These are phyloP conservation scores for Mucor mucedo DNA, from an alignment of 371 early-diverging fungal species.

Conservation along the genomic window DNA sequence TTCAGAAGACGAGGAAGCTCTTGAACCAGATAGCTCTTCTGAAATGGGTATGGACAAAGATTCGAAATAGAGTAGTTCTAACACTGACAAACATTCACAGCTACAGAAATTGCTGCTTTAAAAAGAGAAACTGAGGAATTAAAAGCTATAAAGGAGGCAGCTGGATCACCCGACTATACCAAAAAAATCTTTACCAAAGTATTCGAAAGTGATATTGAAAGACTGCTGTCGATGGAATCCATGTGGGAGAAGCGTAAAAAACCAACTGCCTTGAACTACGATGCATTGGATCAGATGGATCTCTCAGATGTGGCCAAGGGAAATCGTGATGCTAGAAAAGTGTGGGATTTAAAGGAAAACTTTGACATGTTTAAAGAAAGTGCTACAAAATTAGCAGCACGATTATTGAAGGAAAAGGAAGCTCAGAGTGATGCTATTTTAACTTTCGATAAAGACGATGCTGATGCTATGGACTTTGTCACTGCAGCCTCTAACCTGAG, in stretches of 20 bases:
- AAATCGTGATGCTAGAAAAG: conserved; percentile 65
- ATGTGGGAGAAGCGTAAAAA: conserved; percentile 84
- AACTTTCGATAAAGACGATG: conserved; percentile 94
- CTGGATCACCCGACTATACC: conserved; percentile 69
- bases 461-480: conserved; percentile 88
- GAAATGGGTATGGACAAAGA: conserved; percentile 62
- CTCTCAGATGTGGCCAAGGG: conserved; percentile 9
- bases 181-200: conserved; percentile 85
- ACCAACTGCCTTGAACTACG: conserved; percentile 74
- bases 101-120: conserved; percentile 75
- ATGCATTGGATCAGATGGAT: conserved; percentile 33
- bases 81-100: conserved; percentile 34
- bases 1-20: conserved; percentile 66
- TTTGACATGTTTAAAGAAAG: conserved; percentile 62
- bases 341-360: conserved; percentile 68
- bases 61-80: not conserved
- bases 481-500: conserved; percentile 91
- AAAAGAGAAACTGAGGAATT: conserved; percentile 75
- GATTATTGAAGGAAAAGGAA: conserved; percentile 45
- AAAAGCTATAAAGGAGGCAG: conserved; percentile 63
- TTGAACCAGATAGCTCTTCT: conserved; percentile 53
- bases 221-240: conserved; percentile 82
- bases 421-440: conserved; percentile 57
- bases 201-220: conserved; percentile 78
- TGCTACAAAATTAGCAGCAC: conserved; percentile 42